Evolutionary conservation across 768 basidiomycete species (phyloP), one percentile per base, ranked within the genome.

Genomic region (Mycena pura): DNA sequence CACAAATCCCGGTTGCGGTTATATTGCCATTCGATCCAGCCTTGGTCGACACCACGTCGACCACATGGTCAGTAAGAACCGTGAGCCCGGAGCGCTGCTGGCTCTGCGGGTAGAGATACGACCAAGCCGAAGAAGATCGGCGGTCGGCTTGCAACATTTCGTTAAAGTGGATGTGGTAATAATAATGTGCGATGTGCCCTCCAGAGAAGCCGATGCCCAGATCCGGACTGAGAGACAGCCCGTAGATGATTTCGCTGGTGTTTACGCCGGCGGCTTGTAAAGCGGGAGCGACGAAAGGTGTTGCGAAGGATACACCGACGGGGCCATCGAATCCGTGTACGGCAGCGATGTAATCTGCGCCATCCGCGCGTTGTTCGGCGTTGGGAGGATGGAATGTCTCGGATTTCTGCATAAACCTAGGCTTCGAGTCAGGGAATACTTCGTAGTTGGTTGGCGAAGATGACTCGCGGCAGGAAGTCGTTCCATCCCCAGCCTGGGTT

Each of bases 401-500:
- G 2, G 65, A 66, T 60, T 60, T 59, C 19, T 66, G 65, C 65
- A 66, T 66, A 15, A 49, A 66, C 38, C 65, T 66, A 24, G 27
- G 14, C 2, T 29, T 15, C 6, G 2, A 17, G 17, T 47, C 5
- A 32, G 21, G 10, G 10, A n/a, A 28, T 13, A 24, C 5, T 17
- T 19, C 10, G 25, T 3, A 40, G 5, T 21, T 4, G n/a, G 19
- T 27, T 27, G n/a, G 21, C 1, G 38, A 6, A 9, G 8, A 41
- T 29, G 11, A 46, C 65, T 39, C 25, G 63, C 65, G 65, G 61
- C 36, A 66, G 71, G 53, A 76, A 69, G 21, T 67, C 66, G 24
- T 73, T 68, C 75, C 75, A 77, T 29, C 68, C 71, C 75, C 76
- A 77, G 9, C 68, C 63, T 7, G 69, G 66, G 34, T 59, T 65